Conservation (phyloP, 805 yeast genomes). For the Candida ovalis region DNA sequence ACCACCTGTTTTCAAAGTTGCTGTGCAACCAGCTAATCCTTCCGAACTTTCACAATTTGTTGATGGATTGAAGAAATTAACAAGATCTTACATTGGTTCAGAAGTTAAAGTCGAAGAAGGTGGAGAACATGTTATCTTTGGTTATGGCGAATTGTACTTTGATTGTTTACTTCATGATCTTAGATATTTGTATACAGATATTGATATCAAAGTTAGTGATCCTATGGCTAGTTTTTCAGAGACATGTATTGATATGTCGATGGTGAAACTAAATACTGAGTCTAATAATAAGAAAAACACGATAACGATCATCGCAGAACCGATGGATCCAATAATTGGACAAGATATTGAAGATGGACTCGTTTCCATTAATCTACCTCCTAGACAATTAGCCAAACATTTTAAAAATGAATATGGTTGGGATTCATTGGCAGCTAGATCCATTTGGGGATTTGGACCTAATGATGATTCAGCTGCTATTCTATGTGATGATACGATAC, state of each 20-base stretch:
- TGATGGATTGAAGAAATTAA: constrained; percentile 62
- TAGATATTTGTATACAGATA: constrained; percentile 54
- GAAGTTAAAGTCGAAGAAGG: constrained; percentile 77
- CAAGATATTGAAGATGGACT: constrained; percentile 52
- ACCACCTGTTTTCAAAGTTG: constrained; percentile 69
- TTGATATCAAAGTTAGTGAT: constrained; percentile 78
- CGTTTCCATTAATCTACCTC: constrained; percentile 30
- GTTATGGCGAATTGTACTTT: constrained; percentile 83
- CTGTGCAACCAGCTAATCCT: constrained; percentile 78
- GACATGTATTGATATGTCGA: constrained; percentile 62
- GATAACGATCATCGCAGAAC: constrained; percentile 74
- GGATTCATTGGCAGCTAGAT: constrained; percentile 82
- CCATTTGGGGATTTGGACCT: constrained; percentile 77
- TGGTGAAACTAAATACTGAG: constrained; percentile 59
- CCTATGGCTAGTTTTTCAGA: constrained; percentile 81
- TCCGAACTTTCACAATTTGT: constrained; percentile 71
- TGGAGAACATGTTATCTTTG: constrained; percentile 78
- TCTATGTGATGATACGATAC: constrained; percentile 65
- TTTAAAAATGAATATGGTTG: constrained; percentile 61
- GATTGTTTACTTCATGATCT: constrained; percentile 82
- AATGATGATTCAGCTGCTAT: constrained; percentile 51
- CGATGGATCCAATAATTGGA: constrained; percentile 53
- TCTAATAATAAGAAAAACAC: constrained; percentile 52
- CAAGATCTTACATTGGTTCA: constrained; percentile 62
- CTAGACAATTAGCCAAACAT: constrained; percentile 45